Evolutionary conservation across 2,329 filamentous ascomycete species (phyloP).

Genomic region (Macrophomina tecta): DNA sequence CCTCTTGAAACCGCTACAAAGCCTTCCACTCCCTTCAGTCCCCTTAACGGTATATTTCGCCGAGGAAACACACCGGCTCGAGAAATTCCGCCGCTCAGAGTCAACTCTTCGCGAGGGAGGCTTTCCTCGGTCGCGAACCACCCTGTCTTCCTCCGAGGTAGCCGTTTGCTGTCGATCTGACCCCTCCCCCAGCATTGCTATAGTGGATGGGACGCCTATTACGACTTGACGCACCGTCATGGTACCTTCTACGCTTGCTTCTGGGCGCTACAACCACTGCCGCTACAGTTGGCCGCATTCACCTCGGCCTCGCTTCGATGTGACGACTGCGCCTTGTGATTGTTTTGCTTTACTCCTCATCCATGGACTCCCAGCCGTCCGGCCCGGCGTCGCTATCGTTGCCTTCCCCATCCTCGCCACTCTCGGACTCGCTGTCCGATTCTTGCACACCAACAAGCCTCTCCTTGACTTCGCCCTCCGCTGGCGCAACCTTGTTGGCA

Average conservation of each 20-base stretch:
- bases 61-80: constrained; percentile 20
- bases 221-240: constrained; percentile 3
- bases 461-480: constrained; percentile 71
- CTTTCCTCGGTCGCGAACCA: constrained; percentile 6
- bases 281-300: background rate
- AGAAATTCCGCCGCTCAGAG: constrained; percentile 18
- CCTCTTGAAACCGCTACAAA: constrained; percentile 13
- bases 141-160: constrained; percentile 2
- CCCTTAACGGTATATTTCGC: constrained; percentile 23
- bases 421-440: constrained; percentile 67
- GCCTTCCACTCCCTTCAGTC: constrained; percentile 4
- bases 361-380: constrained; percentile 50
- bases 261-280: background rate
- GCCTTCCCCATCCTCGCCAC: constrained; percentile 50
- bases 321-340: background rate
- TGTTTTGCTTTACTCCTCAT: constrained; percentile 43
- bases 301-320: background rate
- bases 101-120: constrained; percentile 17
- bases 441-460: constrained; percentile 76
- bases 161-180: constrained; percentile 5
- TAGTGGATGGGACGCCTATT: constrained; percentile 18
- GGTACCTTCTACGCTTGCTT: background rate
- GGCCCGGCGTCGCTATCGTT: constrained; percentile 41
- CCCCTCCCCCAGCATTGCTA: background rate
- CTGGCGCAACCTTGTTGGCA: constrained; percentile 68